Conservation (phyloP, 805 yeast species). For the Cyberlindnera japonica region DNA sequence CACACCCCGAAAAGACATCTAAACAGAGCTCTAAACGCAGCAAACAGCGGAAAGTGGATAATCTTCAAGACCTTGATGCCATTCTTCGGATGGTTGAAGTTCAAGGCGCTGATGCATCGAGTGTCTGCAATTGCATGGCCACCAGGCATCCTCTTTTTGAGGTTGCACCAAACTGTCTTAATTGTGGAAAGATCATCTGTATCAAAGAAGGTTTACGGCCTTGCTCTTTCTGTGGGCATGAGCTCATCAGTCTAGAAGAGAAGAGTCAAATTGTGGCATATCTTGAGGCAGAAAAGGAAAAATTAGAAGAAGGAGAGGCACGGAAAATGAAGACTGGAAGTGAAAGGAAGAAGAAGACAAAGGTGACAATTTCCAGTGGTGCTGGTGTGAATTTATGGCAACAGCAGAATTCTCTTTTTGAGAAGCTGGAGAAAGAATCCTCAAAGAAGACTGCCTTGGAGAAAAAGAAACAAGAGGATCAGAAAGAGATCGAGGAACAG, state of each 20-base stretch:
- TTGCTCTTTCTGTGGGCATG: slow-evolving; percentile 77
- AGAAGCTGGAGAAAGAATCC: slow-evolving; percentile 50
- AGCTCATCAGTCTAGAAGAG: slow-evolving; percentile 62
- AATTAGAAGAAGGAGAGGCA: slow-evolving; percentile 31
- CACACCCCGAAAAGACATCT: slow-evolving; percentile 31
- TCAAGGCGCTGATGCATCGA: slow-evolving; percentile 18
- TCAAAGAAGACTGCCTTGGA: slow-evolving; percentile 32
- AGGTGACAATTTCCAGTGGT: slow-evolving; percentile 49
- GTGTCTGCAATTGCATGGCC: slow-evolving; percentile 76
- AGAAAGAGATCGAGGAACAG: slow-evolving; percentile 38
- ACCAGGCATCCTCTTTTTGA: slow-evolving; percentile 84
- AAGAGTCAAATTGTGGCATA: slow-evolving; percentile 50
- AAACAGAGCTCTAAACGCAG: slow-evolving; percentile 34
- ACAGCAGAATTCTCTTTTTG: slow-evolving; percentile 63
- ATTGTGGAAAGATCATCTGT: slow-evolving; percentile 94
- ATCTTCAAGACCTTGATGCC: slow-evolving; percentile 62
- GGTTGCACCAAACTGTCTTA: slow-evolving; percentile 87
- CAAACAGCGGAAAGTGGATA: slow-evolving; percentile 44
- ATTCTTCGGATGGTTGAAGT: slow-evolving; percentile 53
- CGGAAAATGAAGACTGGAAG: not conserved
- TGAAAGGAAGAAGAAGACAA: slow-evolving; percentile 31
- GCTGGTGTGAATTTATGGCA: slow-evolving; percentile 64
- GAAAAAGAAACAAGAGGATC: slow-evolving; percentile 33
- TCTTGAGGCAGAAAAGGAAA: slow-evolving; percentile 50
- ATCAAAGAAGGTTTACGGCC: slow-evolving; percentile 86